Evolutionary conservation across 1,139 yeast genomes (phyloP).

Genomic region (Wickerhamiella pararugosa): DNA sequence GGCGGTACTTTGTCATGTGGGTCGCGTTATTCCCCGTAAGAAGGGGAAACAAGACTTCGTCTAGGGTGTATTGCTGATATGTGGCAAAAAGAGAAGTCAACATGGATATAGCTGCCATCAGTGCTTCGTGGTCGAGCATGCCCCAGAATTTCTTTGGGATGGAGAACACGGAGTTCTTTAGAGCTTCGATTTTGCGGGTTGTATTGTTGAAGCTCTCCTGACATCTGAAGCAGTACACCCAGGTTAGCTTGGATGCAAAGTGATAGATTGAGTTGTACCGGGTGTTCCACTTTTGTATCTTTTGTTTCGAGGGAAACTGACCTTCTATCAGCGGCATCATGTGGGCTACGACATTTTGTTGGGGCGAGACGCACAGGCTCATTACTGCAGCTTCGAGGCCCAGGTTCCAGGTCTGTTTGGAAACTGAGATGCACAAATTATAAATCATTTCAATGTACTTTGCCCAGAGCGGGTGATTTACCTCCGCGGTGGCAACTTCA

Average conservation of each 20-base stretch:
- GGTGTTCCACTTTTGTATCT: constrained; percentile 30
- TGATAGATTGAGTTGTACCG: constrained; percentile 30
- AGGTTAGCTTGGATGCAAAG: constrained; percentile 56
- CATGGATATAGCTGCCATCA: constrained; percentile 54
- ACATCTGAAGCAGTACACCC: constrained; percentile 82
- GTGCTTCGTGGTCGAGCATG: constrained; percentile 47
- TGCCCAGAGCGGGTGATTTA: constrained; percentile 91
- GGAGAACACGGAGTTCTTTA: constrained; percentile 44
- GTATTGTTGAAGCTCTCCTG: constrained; percentile 83
- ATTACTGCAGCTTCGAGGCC: constrained; percentile 61
- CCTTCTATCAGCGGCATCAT: constrained; percentile 62
- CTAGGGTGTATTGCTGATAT: constrained; percentile 66
- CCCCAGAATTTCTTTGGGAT: constrained; percentile 54
- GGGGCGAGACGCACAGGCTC: constrained; percentile 66
- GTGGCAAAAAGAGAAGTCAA: constrained; percentile 65
- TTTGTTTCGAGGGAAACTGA: constrained; percentile 13
- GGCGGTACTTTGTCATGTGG: constrained; percentile 29
- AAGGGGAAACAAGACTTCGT: constrained; percentile 51
- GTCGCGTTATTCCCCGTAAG: constrained; percentile 21
- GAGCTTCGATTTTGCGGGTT: constrained; percentile 44
- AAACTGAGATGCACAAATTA: constrained; percentile 33
- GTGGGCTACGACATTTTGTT: constrained; percentile 52
- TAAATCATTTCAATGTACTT: constrained; percentile 56
- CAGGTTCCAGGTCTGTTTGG: constrained; percentile 53
- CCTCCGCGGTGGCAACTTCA: constrained; percentile 79